These are phyloP conservation scores for Aegilops sharonensis DNA, from an alignment of 176 grass and related monocot genomes.

Conservation along the genomic window DNA sequence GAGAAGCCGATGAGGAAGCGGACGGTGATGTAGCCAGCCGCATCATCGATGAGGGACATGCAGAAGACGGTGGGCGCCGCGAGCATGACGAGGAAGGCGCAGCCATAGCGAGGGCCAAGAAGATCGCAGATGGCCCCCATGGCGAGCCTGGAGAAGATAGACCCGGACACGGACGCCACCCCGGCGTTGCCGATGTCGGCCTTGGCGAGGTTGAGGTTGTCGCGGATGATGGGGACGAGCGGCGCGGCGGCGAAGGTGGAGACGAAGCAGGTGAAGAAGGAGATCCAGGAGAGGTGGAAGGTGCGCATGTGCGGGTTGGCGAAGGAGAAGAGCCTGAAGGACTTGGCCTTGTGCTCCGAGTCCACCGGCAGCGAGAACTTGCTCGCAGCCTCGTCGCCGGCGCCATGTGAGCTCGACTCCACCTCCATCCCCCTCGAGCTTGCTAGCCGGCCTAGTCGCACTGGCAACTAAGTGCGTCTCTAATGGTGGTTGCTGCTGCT, in stretches of 20 bases:
- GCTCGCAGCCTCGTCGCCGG: not conserved
- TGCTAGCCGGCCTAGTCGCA: not conserved
- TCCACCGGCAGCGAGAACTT: constrained; percentile 73
- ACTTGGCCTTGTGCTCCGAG: constrained; percentile 85
- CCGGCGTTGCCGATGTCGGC: constrained; percentile 84
- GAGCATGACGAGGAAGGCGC: constrained; percentile 81
- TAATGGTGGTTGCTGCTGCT: not conserved
- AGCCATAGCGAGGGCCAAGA: constrained; percentile 68
- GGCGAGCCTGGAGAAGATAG: constrained; percentile 81
- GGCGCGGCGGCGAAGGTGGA: constrained; percentile 71
- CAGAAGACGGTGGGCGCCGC: not conserved
- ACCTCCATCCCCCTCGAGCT: not conserved
- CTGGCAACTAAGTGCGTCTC: not conserved
- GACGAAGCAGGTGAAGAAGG: constrained; percentile 92
- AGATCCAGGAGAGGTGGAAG: constrained; percentile 85
- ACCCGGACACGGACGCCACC: constrained; percentile 75
- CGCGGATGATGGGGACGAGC: constrained; percentile 73
- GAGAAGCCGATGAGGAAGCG: constrained; percentile 86
- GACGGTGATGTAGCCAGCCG: not conserved
- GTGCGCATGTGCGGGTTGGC: constrained; percentile 72
- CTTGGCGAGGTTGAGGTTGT: constrained; percentile 66
- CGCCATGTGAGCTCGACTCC: too few species aligned
- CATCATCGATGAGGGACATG: not conserved
- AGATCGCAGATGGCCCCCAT: constrained; percentile 88
- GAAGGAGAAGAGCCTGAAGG: constrained; percentile 56